Base-by-base conservation (phyloP, 805 yeast species). In the Candida mattraensis region DNA sequence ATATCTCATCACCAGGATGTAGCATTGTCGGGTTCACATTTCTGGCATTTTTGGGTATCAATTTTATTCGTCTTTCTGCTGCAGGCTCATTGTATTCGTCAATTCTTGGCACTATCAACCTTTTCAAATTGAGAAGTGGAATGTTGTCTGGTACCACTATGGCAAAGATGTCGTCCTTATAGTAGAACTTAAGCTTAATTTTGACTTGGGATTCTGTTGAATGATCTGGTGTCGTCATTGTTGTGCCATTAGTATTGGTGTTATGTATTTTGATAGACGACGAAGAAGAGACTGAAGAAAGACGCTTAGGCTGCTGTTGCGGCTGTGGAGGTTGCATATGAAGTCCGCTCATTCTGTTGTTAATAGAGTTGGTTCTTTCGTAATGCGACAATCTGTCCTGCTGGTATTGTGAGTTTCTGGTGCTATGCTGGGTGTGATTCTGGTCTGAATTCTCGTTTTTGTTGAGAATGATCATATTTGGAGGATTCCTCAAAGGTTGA, bases 111-210 rank as follows among this genome's bases (percentile, higher is more conserved):
- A 53, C 37, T 6, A 61, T 51, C 14, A 45, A 15, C 15, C 42
- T 42, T 36, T 55, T 60, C 29, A 63, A 37, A 1, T 54, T 55
- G 2, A 28, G 20, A 10, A 63, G 35, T 2, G 48, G 37, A 9
- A 52, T 44, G 24, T 47, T 48, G 3, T 50, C 49, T 3, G 53
- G 41, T n/a, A 63, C 58, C 8, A 51, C 51, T 17, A 85, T 67
- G 1, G 87, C 93, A 65, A 84, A 85, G 11, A 85, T 85, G 54
- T 85, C 95, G 51, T 83, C 93, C 40, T 79, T 80, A 52, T 77
- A 83, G 56, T 80, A 85, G 51, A 85, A 83, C 56, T 85, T 85
- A 33, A 84, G 74, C 57, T 85, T 85, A 13, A 68, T 63, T 49
- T 76, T 76, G 33, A 58, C 27, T 26, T 53, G 35, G 34, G 42